A percentile compares a stretch with the other conserved stretches of the same genome.
phyloP scores from a whole-genome alignment of 1,139 yeast species.

The Candida dubliniensis region DNA sequence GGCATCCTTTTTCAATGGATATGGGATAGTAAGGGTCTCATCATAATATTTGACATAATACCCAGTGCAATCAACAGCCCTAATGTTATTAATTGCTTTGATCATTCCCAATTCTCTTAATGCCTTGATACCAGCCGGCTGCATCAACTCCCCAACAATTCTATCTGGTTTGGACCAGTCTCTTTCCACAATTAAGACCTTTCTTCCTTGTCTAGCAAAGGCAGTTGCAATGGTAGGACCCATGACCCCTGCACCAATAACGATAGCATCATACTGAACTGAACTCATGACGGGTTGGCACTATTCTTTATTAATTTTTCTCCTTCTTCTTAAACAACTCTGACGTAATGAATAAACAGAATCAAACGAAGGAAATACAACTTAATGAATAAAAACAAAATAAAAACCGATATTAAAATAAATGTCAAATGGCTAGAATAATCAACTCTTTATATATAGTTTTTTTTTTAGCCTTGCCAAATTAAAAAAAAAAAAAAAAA shows the following conservation, averaged over 20 bases:
- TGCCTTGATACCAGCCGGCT: conserved; percentile 91
- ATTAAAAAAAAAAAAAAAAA: too few relatives aligned
- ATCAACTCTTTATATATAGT: too few relatives aligned
- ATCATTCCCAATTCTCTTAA: conserved; percentile 78
- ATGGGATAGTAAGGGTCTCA: conserved; percentile 58
- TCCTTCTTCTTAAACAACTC: too few relatives aligned
- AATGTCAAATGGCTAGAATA: too few relatives aligned
- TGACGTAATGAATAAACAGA: not conserved
- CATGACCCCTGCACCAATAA: conserved; percentile 93
- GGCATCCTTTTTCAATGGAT: conserved; percentile 62
- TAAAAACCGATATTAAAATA: too few relatives aligned
- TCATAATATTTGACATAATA: conserved; percentile 74
- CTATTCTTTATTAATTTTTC: not conserved
- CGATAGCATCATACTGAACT: conserved; percentile 55
- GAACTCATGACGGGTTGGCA: not conserved
- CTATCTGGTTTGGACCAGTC: conserved; percentile 93
- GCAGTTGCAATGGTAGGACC: conserved; percentile 94
- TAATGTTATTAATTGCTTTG: conserved; percentile 75
- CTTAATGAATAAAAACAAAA: too few relatives aligned
- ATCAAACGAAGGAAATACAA: not conserved
- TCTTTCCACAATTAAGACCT: conserved; percentile 74
- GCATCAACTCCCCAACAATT: conserved; percentile 94
- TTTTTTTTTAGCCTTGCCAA: too few relatives aligned
- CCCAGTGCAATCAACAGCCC: conserved; percentile 76
- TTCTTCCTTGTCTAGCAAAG: conserved; percentile 85